phyloP scores from a whole-genome alignment of 768 basidiomycete genomes.

The Mycena latifolia region DNA sequence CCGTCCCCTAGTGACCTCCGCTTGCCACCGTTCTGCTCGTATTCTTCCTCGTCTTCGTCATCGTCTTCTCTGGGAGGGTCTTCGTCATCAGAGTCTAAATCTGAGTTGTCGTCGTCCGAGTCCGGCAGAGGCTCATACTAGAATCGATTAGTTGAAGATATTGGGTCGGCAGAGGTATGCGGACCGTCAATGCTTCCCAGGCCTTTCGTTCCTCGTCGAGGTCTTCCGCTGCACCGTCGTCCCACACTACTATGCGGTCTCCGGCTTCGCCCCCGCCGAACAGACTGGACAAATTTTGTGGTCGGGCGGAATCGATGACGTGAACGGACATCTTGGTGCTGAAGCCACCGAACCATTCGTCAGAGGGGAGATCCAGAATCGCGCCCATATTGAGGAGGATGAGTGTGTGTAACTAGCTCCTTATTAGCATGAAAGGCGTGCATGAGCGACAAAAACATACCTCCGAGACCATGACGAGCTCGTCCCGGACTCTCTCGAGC shows the following conservation, averaged over 20 bases:
- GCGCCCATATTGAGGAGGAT: conserved; percentile 95
- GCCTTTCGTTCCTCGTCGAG: conserved; percentile 81
- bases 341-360: conserved; percentile 84
- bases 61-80: conserved; percentile 54
- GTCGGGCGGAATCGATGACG: conserved; percentile 94
- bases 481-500: conserved; percentile 67
- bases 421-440: conserved; percentile 10
- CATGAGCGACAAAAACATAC: conserved; percentile 20
- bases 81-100: conserved; percentile 60
- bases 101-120: conserved; percentile 73
- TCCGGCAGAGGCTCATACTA: conserved; percentile 86
- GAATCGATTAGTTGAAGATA: conserved; percentile 10
- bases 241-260: conserved; percentile 90
- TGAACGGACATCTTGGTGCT: conserved; percentile 77
- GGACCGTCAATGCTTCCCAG: conserved; percentile 87
- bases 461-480: conserved; percentile 38
- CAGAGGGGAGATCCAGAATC: conserved; percentile 82
- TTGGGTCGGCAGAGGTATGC: conserved; percentile 35
- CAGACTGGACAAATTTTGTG: conserved; percentile 88
- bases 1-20: conserved; percentile 59
- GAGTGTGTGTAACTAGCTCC: conserved; percentile 82
- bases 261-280: conserved; percentile 78
- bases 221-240: conserved; percentile 84
- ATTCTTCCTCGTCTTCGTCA: conserved; percentile 58
- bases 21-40: conserved; percentile 61